Percentiles rank a stretch among this genome's conserved stretches.
These are phyloP conservation scores for Kwoniella bestiolae DNA, from an alignment of 768 basidiomycete genomes.

Conservation along the genomic window DNA sequence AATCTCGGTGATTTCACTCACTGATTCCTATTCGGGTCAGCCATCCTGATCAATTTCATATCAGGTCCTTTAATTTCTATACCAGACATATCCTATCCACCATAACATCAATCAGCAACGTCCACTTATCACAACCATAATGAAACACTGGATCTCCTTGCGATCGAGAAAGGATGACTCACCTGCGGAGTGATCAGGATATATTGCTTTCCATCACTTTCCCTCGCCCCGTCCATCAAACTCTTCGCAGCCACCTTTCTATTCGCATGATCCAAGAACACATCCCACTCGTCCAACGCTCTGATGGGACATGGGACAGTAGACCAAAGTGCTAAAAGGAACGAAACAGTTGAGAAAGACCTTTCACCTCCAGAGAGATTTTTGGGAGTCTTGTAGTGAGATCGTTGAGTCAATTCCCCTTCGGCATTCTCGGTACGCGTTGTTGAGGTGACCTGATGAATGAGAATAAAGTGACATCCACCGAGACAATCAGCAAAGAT, in stretches of 20 bases:
- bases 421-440: constrained; percentile 71
- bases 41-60: constrained; percentile 49
- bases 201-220: constrained; percentile 86
- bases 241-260: constrained; percentile 92
- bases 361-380: constrained; percentile 84
- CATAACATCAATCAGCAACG: constrained; percentile 4
- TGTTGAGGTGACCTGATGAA: constrained; percentile 12
- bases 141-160: no score
- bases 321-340: constrained; percentile 94
- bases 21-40: constrained; percentile 48
- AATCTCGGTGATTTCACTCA: no score
- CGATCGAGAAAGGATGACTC: no score
- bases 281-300: constrained; percentile 98
- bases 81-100: constrained; percentile 42
- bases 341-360: constrained; percentile 92
- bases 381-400: constrained; percentile 46
- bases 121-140: no score
- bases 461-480: neutral
- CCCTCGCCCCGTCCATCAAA: constrained; percentile 91
- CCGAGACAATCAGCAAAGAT: no score
- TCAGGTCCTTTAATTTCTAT: constrained; percentile 36
- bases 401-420: constrained; percentile 59
- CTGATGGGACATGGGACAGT: constrained; percentile 90
- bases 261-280: constrained; percentile 71
- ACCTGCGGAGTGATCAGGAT: constrained; percentile 91